Evolutionary conservation across 768 basidiomycete genomes (phyloP), one percentile per base, ranked within the genome.

Genomic region (Podaxis pistillaris): DNA sequence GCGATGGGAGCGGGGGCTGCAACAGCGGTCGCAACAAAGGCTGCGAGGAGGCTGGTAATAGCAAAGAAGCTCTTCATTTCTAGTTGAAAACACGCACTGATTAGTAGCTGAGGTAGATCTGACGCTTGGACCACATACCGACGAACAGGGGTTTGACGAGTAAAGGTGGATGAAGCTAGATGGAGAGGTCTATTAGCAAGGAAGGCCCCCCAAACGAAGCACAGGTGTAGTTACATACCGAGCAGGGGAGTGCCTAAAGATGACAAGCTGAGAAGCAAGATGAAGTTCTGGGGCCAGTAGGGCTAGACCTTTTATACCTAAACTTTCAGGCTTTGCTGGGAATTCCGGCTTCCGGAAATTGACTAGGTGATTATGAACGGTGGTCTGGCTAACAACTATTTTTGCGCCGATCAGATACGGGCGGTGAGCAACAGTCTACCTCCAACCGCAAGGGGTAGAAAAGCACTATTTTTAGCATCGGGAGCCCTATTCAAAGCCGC

Each of bases 61-160:
- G 60, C 40, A 46, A 54, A 38, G 13, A 33, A 19, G 38, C 38
- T 36, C 60, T 55, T 62, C 60, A 62, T 60, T 40, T 59, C 58
- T 59, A 11, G 26, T 47, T 19, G 47, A 15, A 50, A 50, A 7
- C 22, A 28, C 15, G 17, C 26, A 24, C 49, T 50, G 24, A 1
- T 50, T 8, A 56, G 17, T n/a, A 56, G 19, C 24, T 38, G 36
- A 24, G 22, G 19, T 24, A 56, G 12, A 15, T 26, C n/a, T 12
- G n/a, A 13, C 19, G 2, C 13, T 6, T 41, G 19, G 37, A 0
- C 9, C 26, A 28, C 13, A 24, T 30, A 37, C 38, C 37, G 19
- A 24, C 38, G 19, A 22, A 38, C 19, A 9, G 15, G n/a, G n/a
- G 54, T 56, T 50, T n/a, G 33, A 40, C 26, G 30, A 19, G 22